Conservation (phyloP, 2,329 filamentous ascomycete species). For the Xylaria sp. region DNA sequence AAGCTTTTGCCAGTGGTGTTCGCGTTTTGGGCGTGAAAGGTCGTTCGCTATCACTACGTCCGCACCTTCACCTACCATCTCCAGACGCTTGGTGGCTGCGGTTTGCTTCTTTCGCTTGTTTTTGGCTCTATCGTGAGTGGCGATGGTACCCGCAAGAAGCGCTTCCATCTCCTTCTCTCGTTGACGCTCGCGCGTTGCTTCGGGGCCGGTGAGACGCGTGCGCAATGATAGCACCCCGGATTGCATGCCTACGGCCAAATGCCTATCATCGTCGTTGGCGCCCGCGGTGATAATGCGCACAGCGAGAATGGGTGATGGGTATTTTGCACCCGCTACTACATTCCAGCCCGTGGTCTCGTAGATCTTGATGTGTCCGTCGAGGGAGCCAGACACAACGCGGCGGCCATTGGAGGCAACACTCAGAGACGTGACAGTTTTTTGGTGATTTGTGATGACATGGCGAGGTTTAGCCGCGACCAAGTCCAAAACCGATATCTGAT, state of each 20-base stretch:
- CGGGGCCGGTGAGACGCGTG: conserved; percentile 85
- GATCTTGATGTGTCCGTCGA: conserved; percentile 97
- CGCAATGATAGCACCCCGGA: conserved; percentile 91
- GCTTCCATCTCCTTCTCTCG: conserved; percentile 87
- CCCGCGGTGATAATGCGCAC: conserved; percentile 79
- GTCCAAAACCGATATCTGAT: conserved; percentile 89
- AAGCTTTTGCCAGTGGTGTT: conserved; percentile 81
- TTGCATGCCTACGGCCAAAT: conserved; percentile 94
- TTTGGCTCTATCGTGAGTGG: conserved; percentile 78
- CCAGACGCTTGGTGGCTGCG: conserved; percentile 66
- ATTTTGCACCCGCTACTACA: conserved; percentile 94
- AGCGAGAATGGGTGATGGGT: conserved; percentile 88
- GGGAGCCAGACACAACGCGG: conserved; percentile 84
- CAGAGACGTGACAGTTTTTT: conserved; percentile 95
- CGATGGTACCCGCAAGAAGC: conserved; percentile 79
- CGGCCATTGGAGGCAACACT: conserved; percentile 82
- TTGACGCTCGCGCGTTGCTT: conserved; percentile 80
- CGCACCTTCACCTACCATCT: conserved; percentile 84
- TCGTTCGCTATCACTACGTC: conserved; percentile 90
- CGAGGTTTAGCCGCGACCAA: conserved; percentile 90
- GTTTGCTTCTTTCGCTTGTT: conserved; percentile 73
- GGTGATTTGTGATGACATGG: conserved; percentile 89
- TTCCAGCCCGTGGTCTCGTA: conserved; percentile 97
- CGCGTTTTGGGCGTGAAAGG: conserved; percentile 56
- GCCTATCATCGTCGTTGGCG: conserved; percentile 81